Conservation (phyloP, 768 basidiomycete species). For the Chalciporus piperatus region DNA sequence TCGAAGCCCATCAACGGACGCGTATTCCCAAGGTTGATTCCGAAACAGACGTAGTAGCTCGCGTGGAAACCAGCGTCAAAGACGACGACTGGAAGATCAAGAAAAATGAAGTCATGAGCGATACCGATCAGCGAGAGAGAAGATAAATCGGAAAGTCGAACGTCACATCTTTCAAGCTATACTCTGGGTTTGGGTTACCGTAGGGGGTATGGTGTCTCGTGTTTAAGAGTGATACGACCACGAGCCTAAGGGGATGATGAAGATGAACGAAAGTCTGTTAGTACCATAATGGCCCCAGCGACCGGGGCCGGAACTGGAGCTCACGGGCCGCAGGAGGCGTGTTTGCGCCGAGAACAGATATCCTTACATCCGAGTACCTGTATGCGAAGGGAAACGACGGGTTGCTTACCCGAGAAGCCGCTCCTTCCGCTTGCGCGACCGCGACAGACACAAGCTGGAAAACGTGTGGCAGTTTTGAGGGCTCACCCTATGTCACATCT, state of each 20-base stretch:
- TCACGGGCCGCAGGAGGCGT: conserved; percentile 75
- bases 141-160: conserved; percentile 88
- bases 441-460: conserved; percentile 48
- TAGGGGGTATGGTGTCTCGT: conserved; percentile 67
- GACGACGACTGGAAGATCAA: conserved; percentile 41
- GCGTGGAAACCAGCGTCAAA: conserved; percentile 46
- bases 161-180: conserved; percentile 65
- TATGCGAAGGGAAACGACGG: conserved; percentile 63
- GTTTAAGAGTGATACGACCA: conserved; percentile 60
- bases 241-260: conserved; percentile 48
- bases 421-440: conserved; percentile 38
- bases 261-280: neutral
- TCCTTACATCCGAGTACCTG: conserved; percentile 65
- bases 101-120: neutral
- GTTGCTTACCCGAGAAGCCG: conserved; percentile 53
- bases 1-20: conserved; percentile 47
- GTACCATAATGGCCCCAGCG: neutral
- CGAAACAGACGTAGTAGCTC: conserved; percentile 43
- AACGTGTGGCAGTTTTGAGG: conserved; percentile 55
- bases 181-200: conserved; percentile 74
- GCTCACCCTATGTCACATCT: conserved; percentile 59
- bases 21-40: conserved; percentile 60
- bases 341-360: conserved; percentile 61
- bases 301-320: conserved; percentile 26
- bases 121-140: conserved; percentile 59